Conservation (phyloP, 495 filamentous ascomycete species). For the Aspergillus panamensis region DNA sequence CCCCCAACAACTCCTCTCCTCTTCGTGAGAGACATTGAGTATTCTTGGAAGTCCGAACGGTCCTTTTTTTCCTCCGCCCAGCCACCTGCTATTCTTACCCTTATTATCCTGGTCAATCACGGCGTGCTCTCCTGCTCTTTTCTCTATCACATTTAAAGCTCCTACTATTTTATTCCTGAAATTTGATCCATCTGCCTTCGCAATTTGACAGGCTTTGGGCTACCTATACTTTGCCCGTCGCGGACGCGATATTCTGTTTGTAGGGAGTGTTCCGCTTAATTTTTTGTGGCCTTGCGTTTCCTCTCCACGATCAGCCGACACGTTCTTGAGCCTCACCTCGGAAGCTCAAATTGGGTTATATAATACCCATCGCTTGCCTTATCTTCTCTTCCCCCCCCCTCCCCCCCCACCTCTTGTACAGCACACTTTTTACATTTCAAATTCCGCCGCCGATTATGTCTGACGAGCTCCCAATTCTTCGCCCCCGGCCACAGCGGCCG, state of each 20-base stretch:
- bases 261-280: neutral
- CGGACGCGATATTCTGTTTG: too few relatives aligned
- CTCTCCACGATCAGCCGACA: neutral
- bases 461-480: conserved; percentile 55
- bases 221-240: too few relatives aligned
- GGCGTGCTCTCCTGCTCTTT: too few relatives aligned
- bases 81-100: too few relatives aligned
- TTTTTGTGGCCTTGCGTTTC: neutral
- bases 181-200: too few relatives aligned
- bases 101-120: too few relatives aligned
- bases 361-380: neutral
- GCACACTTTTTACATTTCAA: neutral
- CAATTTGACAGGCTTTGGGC: too few relatives aligned
- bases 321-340: neutral
- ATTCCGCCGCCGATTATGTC: conserved; percentile 30
- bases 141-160: too few relatives aligned
- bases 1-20: neutral
- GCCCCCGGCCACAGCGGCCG: conserved; percentile 72
- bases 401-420: neutral
- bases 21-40: too few relatives aligned
- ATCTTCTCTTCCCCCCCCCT: neutral
- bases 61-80: too few relatives aligned
- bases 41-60: too few relatives aligned
- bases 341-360: neutral
- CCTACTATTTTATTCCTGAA: too few relatives aligned